These are phyloP conservation scores for Clitopilus passeckerianus DNA, from an alignment of 768 basidiomycete species.

Conservation along the genomic window DNA sequence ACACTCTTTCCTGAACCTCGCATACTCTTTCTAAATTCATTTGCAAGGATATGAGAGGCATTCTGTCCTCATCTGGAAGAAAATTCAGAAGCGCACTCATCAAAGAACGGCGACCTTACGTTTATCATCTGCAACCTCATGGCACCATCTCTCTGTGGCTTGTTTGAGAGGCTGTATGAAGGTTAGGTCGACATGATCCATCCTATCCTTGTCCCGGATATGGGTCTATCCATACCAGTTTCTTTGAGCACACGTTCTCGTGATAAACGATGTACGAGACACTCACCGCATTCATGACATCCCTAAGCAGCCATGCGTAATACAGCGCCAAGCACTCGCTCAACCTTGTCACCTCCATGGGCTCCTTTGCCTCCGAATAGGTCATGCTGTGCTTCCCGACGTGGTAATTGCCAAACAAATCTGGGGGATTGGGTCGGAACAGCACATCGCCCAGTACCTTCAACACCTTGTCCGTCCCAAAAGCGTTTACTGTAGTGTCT, in stretches of 20 bases:
- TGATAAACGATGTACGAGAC: background rate
- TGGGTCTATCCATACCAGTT: slow-evolving; percentile 36
- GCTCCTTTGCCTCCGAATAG: slow-evolving; percentile 40
- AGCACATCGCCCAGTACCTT: slow-evolving; percentile 18
- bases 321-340: slow-evolving; percentile 65
- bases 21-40: slow-evolving; percentile 48
- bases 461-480: background rate
- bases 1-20: slow-evolving; percentile 18
- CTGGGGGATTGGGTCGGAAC: slow-evolving; percentile 51
- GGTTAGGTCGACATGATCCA: slow-evolving; percentile 37
- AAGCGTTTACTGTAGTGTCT: slow-evolving; percentile 4
- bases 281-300: slow-evolving; percentile 50
- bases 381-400: background rate
- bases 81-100: slow-evolving; percentile 5
- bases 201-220: slow-evolving; percentile 38
- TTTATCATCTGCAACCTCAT: slow-evolving; percentile 12
- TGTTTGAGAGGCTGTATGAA: slow-evolving; percentile 40
- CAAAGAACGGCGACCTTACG: slow-evolving; percentile 16
- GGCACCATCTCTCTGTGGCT: slow-evolving; percentile 28
- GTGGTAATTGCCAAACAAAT: slow-evolving; percentile 30
- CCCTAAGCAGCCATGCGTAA: slow-evolving; percentile 58
- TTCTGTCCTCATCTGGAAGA: slow-evolving; percentile 24
- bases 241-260: background rate
- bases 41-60: slow-evolving; percentile 40
- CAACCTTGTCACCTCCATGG: slow-evolving; percentile 56